phyloP scores from a whole-genome alignment of 2,329 filamentous ascomycete genomes.

The Diaporthe citrichinensis region DNA sequence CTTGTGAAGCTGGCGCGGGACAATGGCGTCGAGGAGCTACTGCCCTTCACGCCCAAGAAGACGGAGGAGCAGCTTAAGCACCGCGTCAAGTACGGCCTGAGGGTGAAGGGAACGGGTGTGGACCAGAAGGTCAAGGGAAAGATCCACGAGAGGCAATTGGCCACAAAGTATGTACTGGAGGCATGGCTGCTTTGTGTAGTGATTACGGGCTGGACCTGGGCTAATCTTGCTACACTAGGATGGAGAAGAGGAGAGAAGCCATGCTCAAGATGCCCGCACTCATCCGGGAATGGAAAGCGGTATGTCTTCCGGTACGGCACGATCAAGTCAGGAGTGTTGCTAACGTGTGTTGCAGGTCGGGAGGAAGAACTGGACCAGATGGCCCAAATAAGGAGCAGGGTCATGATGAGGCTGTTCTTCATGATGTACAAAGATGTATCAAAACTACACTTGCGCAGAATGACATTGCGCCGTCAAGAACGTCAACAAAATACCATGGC shows the following conservation, averaged over 20 bases:
- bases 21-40: slow-evolving; percentile 83
- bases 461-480: neutral
- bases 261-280: slow-evolving; percentile 96
- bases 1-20: slow-evolving; percentile 87
- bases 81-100: slow-evolving; percentile 83
- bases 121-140: slow-evolving; percentile 97
- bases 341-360: slow-evolving; percentile 63
- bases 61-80: slow-evolving; percentile 78
- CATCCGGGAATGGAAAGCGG: slow-evolving; percentile 94
- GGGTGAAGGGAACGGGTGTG: slow-evolving; percentile 92
- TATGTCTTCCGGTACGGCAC: slow-evolving; percentile 59
- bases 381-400: slow-evolving; percentile 64
- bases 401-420: neutral
- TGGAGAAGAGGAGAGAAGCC: slow-evolving; percentile 90
- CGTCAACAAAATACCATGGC: neutral
- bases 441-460: neutral
- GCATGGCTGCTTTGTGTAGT: neutral
- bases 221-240: slow-evolving; percentile 63
- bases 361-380: slow-evolving; percentile 70
- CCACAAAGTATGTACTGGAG: slow-evolving; percentile 71
- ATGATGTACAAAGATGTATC: slow-evolving; percentile 32
- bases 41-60: slow-evolving; percentile 84
- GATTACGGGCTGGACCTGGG: slow-evolving; percentile 30
- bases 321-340: slow-evolving; percentile 42
- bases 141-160: slow-evolving; percentile 88